phyloP scores from a whole-genome alignment of 1,139 yeast genomes.

The Geotrichum cucujoidarum region DNA sequence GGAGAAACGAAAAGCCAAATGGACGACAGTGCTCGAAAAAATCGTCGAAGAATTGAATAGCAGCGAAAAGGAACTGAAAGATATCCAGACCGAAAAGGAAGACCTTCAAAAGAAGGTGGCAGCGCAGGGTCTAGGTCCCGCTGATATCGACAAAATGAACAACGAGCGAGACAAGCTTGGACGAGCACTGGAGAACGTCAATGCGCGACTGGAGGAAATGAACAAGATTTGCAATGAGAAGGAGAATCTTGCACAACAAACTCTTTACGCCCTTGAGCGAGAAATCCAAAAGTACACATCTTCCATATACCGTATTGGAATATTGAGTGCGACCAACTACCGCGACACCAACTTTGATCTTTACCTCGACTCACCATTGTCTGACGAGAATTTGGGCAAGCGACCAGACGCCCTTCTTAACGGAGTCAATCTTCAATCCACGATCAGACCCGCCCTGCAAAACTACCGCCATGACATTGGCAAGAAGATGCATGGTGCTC shows the following conservation, averaged over 20 bases:
- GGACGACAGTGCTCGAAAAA: slow-evolving; percentile 55
- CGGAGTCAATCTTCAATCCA: slow-evolving; percentile 37
- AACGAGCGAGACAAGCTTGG: slow-evolving; percentile 57
- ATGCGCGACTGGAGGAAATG: slow-evolving; percentile 42
- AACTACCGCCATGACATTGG: slow-evolving; percentile 48
- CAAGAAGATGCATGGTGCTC: slow-evolving; percentile 47
- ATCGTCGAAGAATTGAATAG: slow-evolving; percentile 51
- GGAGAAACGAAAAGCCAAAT: slow-evolving; percentile 57
- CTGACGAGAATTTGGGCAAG: slow-evolving; percentile 41
- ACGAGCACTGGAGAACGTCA: slow-evolving; percentile 49
- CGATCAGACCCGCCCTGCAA: slow-evolving; percentile 40
- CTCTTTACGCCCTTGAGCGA: slow-evolving; percentile 49
- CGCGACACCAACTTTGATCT: slow-evolving; percentile 33
- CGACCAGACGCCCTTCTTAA: slow-evolving; percentile 41
- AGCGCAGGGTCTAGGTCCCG: slow-evolving; percentile 54
- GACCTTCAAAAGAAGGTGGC: slow-evolving; percentile 48
- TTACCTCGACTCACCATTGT: slow-evolving; percentile 33
- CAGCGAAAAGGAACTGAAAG: slow-evolving; percentile 44
- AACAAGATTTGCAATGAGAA: slow-evolving; percentile 42
- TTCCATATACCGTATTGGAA: slow-evolving; percentile 46
- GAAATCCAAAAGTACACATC: slow-evolving; percentile 54
- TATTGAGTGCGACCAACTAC: slow-evolving; percentile 27
- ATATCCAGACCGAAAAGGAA: slow-evolving; percentile 44
- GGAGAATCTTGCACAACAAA: slow-evolving; percentile 46
- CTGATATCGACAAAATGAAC: slow-evolving; percentile 58